Conservation (phyloP, 176 grass and related monocot species). For the Echinochloa phyllopogon region DNA sequence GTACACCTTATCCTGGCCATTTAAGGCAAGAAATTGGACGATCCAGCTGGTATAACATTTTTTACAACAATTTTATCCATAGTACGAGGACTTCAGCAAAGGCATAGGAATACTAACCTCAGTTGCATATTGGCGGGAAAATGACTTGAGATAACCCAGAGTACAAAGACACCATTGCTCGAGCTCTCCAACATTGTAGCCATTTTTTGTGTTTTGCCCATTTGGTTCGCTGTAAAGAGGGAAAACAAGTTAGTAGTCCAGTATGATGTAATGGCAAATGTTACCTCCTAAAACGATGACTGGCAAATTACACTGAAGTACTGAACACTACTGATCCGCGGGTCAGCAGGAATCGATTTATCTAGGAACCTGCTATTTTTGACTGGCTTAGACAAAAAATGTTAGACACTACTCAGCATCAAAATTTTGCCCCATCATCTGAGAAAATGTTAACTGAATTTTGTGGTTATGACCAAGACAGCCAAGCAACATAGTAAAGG, state of each 20-base stretch:
- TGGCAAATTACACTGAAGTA: neutral
- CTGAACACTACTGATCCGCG: neutral
- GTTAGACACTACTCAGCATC: neutral
- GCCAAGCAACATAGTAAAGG: neutral
- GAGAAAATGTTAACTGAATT: neutral
- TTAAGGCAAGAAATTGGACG: neutral
- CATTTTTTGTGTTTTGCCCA: conserved; percentile 48
- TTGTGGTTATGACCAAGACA: neutral
- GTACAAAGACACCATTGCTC: conserved; percentile 98
- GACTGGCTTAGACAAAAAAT: neutral
- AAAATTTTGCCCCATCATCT: neutral
- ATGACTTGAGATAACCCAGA: conserved; percentile 91
- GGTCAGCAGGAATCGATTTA: conserved; percentile 20
- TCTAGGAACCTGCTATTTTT: conserved; percentile 4
- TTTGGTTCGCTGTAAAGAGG: conserved; percentile 61
- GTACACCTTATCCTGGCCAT: neutral
- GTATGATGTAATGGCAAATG: conserved; percentile 1
- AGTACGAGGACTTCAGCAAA: neutral
- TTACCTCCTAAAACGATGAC: neutral
- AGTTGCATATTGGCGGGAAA: conserved; percentile 93
- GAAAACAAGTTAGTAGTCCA: conserved; percentile 7
- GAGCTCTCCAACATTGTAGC: conserved; percentile 71
- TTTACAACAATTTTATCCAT: conserved; percentile 24
- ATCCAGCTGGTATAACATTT: neutral
- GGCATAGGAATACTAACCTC: conserved; percentile 58